These are phyloP conservation scores for Sonneratia caseolaris DNA, from an alignment of 345 rosid genomes.

Conservation along the genomic window DNA sequence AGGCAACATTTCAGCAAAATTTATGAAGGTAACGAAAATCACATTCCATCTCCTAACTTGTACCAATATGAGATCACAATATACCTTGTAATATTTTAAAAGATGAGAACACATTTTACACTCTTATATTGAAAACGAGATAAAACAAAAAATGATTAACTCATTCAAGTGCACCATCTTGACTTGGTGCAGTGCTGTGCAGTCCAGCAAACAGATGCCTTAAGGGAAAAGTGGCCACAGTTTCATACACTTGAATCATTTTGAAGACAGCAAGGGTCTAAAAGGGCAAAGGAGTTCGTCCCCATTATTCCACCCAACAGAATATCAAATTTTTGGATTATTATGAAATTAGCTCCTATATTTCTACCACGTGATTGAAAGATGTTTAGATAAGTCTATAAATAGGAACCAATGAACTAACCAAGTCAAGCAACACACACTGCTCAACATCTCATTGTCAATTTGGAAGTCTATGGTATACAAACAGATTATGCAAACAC, in stretches of 20 bases:
- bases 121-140: neutral
- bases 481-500: neutral
- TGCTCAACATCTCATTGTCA: neutral
- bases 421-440: neutral
- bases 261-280: neutral
- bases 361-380: neutral
- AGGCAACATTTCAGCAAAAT: neutral
- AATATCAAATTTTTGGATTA: neutral
- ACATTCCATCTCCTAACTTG: neutral
- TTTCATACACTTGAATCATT: neutral
- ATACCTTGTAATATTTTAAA: neutral
- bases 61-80: neutral
- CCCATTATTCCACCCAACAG: neutral
- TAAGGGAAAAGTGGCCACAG: neutral
- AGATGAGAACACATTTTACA: neutral
- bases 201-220: neutral
- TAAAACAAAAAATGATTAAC: neutral
- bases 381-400: neutral
- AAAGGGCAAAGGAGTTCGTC: neutral
- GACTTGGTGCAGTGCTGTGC: neutral
- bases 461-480: neutral
- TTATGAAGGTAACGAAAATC: neutral
- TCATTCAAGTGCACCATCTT: neutral
- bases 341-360: neutral
- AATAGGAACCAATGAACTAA: neutral